A percentile compares a stretch with the other conserved stretches of the same genome.
Evolutionary conservation across 345 rosid species (phyloP).

Genomic region (Alliaria petiolata): DNA sequence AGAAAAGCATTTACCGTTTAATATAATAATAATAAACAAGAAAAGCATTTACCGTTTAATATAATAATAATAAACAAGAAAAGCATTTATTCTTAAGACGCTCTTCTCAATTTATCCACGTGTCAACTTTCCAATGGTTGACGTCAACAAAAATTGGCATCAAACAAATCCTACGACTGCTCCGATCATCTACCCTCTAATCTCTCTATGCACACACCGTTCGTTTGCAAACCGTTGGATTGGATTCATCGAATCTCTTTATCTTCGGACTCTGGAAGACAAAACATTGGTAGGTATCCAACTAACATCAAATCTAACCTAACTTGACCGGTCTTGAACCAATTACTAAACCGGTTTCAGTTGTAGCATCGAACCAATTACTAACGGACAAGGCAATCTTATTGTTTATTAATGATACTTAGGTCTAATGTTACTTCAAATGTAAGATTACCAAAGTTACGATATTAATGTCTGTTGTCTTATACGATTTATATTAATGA

Average conservation of each 20-base stretch:
- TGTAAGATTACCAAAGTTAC: no score
- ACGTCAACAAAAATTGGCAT: not conserved
- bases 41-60: no score
- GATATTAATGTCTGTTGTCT: no score
- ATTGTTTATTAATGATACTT: no score
- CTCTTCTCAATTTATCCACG: slow-evolving; percentile 11
- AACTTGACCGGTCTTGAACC: slow-evolving; percentile 1
- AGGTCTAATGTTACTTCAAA: no score
- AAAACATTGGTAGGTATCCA: not conserved
- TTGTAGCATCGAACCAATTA: no score
- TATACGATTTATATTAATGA: no score
- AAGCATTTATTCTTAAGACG: slow-evolving; percentile 29
- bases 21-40: no score
- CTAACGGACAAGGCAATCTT: no score
- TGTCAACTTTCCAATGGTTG: slow-evolving; percentile 7
- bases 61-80: no score
- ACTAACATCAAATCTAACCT: slow-evolving; percentile 16
- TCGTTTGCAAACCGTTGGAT: slow-evolving; percentile 7
- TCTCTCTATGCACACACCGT: slow-evolving; percentile 1
- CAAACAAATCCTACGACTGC: slow-evolving; percentile 11
- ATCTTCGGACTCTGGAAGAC: not conserved
- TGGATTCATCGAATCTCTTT: not conserved
- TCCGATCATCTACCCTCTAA: not conserved
- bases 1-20: no score
- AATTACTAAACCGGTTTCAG: slow-evolving; percentile 5